Conservation (phyloP, 1,284 basidiomycete species). For the Malassezia slooffiae region DNA sequence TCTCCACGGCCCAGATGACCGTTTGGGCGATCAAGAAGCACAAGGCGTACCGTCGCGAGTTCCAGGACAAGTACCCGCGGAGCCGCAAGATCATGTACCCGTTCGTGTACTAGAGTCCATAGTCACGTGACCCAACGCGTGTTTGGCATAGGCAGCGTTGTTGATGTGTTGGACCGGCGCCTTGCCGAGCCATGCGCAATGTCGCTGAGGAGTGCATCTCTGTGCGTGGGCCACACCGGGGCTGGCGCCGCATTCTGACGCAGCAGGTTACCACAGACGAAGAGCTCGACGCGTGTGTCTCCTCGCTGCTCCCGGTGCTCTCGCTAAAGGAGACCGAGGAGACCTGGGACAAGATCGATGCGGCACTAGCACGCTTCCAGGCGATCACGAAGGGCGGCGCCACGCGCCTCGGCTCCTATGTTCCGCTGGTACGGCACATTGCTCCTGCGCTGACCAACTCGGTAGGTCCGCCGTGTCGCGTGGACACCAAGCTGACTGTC, state of each 20-base stretch:
- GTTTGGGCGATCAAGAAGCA: slow-evolving; percentile 90
- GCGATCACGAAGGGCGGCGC: slow-evolving; percentile 32
- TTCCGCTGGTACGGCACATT: slow-evolving; percentile 20
- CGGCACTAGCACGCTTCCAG: slow-evolving; percentile 25
- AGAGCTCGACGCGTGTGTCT: slow-evolving; percentile 1
- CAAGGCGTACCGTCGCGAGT: slow-evolving; percentile 78
- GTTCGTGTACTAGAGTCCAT: slow-evolving; percentile 55
- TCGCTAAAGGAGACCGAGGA: slow-evolving; percentile 29
- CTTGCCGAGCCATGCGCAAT: background rate
- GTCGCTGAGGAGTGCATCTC: background rate
- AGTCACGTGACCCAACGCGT: slow-evolving; percentile 5
- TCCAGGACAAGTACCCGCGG: slow-evolving; percentile 65
- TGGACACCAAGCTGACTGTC: too few relatives aligned
- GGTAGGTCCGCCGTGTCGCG: slow-evolving; percentile 4
- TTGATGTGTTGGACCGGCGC: background rate
- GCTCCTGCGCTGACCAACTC: slow-evolving; percentile 21
- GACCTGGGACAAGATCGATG: slow-evolving; percentile 35
- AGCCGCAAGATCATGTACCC: slow-evolving; percentile 70
- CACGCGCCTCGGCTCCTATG: slow-evolving; percentile 24
- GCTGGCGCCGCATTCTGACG: too few relatives aligned
- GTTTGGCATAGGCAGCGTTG: background rate
- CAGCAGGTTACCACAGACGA: slow-evolving; percentile 4
- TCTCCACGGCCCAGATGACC: slow-evolving; percentile 64
- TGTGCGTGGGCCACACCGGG: background rate
- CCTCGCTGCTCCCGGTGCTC: slow-evolving; percentile 6